A percentile compares a stretch with the other conserved stretches of the same genome.
phyloP scores from a whole-genome alignment of 768 basidiomycete species.

The Harrya chromipes region DNA sequence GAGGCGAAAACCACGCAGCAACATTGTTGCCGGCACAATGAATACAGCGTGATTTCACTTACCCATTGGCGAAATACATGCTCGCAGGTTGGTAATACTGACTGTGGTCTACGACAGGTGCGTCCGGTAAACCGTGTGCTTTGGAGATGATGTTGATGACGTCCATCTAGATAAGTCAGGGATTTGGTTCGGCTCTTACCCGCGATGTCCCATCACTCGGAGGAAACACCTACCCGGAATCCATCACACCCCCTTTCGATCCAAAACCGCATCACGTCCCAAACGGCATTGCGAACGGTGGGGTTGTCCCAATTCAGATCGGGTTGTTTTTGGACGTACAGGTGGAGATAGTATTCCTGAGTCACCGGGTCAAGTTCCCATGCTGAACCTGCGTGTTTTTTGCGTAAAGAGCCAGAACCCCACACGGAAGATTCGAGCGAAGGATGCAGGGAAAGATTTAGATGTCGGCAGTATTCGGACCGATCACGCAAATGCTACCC shows the following conservation, averaged over 20 bases:
- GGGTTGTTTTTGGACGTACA: conserved; percentile 65
- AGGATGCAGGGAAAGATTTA: background rate
- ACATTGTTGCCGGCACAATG: conserved; percentile 2
- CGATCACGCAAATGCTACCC: conserved; percentile 5
- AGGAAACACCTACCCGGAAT: conserved; percentile 51
- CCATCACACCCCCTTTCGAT: conserved; percentile 72
- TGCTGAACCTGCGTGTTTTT: conserved; percentile 46
- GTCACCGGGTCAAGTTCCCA: conserved; percentile 69
- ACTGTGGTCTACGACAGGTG: conserved; percentile 49
- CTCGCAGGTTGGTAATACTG: conserved; percentile 53
- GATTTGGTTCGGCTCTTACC: background rate
- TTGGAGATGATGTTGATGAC: conserved; percentile 71
- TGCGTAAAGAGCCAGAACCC: background rate
- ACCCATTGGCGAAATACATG: conserved; percentile 61
- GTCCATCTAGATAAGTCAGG: conserved; percentile 48
- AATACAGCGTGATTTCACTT: conserved; percentile 16
- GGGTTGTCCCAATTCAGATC: conserved; percentile 79
- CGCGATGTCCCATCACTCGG: background rate
- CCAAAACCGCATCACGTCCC: conserved; percentile 71
- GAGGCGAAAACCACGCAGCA: conserved; percentile 4
- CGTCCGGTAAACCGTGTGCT: conserved; percentile 60
- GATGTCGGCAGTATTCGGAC: background rate
- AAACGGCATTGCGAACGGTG: conserved; percentile 54
- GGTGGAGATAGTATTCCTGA: conserved; percentile 70
- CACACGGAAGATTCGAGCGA: conserved; percentile 4